Evolutionary conservation across 1,139 yeast genomes (phyloP).

Genomic region (Saccharomyces pastorianus): DNA sequence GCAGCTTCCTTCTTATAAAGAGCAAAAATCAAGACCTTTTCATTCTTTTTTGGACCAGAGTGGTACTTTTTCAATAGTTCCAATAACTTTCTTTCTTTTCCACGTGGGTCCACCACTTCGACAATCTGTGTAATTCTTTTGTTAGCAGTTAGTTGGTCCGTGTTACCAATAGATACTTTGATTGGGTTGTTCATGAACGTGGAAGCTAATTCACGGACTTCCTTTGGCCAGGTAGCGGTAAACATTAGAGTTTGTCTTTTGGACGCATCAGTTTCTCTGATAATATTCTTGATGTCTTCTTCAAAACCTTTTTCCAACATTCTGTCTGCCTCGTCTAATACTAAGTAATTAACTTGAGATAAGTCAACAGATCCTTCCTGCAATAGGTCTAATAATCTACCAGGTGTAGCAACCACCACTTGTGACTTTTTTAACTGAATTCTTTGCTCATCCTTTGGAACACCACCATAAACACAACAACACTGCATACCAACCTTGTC

Average conservation of each 20-base stretch:
- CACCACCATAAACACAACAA: conserved; percentile 95
- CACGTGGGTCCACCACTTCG: conserved; percentile 80
- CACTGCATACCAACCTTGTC: conserved; percentile 55
- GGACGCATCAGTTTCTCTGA: conserved; percentile 79
- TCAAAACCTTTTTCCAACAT: conserved; percentile 97
- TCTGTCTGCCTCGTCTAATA: conserved; percentile 95
- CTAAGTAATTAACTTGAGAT: conserved; percentile 62
- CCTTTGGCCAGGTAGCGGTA: conserved; percentile 98
- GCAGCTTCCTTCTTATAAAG: conserved; percentile 94
- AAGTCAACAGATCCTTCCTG: conserved; percentile 81
- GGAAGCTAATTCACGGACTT: conserved; percentile 84
- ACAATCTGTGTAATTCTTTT: conserved; percentile 88
- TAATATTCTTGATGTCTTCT: conserved; percentile 83
- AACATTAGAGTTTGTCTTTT: conserved; percentile 95
- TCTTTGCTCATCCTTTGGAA: conserved; percentile 87
- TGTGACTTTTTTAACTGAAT: conserved; percentile 53
- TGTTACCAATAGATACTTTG: conserved; percentile 85
- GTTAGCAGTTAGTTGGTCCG: conserved; percentile 90
- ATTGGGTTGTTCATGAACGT: conserved; percentile 81
- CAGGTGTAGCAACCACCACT: conserved; percentile 94
- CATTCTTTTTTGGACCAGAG: conserved; percentile 53
- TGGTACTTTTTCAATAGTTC: conserved; percentile 70
- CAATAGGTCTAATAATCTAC: conserved; percentile 83
- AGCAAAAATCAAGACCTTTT: conserved; percentile 85
- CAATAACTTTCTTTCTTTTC: conserved; percentile 70